Percentiles rank a stretch among this genome's conserved stretches.
Conservation (phyloP, 345 rosid genomes). For the Sisymbrium irio region DNA sequence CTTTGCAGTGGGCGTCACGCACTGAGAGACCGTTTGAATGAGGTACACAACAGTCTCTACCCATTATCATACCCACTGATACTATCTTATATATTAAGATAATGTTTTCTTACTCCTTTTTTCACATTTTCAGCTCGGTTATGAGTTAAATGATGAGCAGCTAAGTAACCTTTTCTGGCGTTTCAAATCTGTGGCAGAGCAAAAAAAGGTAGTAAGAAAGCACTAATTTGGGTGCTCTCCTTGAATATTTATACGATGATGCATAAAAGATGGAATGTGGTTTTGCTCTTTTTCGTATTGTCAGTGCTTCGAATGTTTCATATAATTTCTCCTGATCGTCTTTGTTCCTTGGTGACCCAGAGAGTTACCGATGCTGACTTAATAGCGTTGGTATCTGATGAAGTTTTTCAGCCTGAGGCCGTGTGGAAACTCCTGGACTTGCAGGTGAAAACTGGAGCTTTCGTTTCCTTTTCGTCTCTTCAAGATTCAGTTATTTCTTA, state of each 20-base stretch:
- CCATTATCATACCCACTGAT: background rate
- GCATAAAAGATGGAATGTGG: background rate
- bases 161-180: conserved; percentile 75
- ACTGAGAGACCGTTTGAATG: conserved; percentile 61
- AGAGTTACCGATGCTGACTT: conserved; percentile 89
- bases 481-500: background rate
- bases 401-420: conserved; percentile 83
- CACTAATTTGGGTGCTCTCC: background rate
- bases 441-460: conserved; percentile 49
- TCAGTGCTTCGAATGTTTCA: background rate
- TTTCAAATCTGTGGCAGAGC: conserved; percentile 86
- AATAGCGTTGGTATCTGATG: conserved; percentile 89
- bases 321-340: conserved; percentile 15
- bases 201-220: conserved; percentile 58
- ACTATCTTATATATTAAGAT: background rate
- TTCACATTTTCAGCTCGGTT: conserved; percentile 65
- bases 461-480: background rate
- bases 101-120: conserved; percentile 16
- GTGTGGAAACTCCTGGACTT: conserved; percentile 86
- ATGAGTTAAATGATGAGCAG: conserved; percentile 67
- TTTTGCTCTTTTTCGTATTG: background rate
- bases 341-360: conserved; percentile 40
- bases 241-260: background rate
- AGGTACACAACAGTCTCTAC: conserved; percentile 44
- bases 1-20: conserved; percentile 86